phyloP scores from a whole-genome alignment of 257 asterid species.

The Salvia rosmarinus region DNA sequence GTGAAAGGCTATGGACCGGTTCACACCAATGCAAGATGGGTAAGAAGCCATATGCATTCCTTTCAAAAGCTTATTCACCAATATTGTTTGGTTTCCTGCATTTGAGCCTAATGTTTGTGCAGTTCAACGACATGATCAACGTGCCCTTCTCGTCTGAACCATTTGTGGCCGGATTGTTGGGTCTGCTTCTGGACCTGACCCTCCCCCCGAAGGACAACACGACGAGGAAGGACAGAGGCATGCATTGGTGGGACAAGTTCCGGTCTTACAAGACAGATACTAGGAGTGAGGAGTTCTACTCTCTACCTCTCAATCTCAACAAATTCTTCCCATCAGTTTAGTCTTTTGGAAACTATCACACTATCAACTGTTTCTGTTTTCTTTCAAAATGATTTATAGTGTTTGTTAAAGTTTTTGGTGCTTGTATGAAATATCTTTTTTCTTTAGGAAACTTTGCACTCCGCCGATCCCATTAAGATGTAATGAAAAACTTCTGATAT shows the following conservation, averaged over 20 bases:
- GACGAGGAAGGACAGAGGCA: slow-evolving; percentile 77
- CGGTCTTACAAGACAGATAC: slow-evolving; percentile 72
- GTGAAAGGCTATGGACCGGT: slow-evolving; percentile 66
- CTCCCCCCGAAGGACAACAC: slow-evolving; percentile 65
- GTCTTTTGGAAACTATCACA: slow-evolving; percentile 8
- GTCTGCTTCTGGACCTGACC: slow-evolving; percentile 63
- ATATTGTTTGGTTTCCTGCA: not conserved
- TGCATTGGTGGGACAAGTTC: slow-evolving; percentile 96
- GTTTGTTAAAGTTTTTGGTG: not conserved
- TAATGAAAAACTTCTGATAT: not conserved
- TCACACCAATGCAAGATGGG: slow-evolving; percentile 92
- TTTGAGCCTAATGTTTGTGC: slow-evolving; percentile 3
- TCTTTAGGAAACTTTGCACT: not conserved
- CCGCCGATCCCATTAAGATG: not conserved
- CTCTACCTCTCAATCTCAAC: slow-evolving; percentile 87
- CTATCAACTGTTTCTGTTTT: not conserved
- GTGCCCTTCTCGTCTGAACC: slow-evolving; percentile 83
- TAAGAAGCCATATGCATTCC: slow-evolving; percentile 32
- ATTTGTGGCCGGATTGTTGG: slow-evolving; percentile 75
- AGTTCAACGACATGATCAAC: slow-evolving; percentile 94
- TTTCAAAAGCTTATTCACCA: not conserved
- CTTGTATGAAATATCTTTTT: not conserved
- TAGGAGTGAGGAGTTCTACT: slow-evolving; percentile 86
- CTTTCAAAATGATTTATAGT: not conserved
- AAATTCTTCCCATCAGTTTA: slow-evolving; percentile 90